Base-by-base conservation (phyloP, 768 basidiomycete genomes). In the Rhodotorula graminis region DNA sequence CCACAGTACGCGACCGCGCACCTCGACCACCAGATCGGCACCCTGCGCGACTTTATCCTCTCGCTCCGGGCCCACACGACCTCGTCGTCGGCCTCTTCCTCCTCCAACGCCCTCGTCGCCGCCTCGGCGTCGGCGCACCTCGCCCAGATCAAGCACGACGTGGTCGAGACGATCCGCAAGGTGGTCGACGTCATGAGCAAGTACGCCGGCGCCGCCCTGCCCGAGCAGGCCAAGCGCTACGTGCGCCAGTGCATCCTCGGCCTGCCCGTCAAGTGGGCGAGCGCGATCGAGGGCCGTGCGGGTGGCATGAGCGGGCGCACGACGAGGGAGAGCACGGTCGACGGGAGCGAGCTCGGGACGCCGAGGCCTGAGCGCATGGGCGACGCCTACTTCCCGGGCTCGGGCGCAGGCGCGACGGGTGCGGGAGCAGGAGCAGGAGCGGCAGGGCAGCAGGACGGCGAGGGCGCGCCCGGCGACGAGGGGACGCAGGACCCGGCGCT, bases 161-260 rank as follows among this genome's bases (percentile, higher is more conserved):
- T 95, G 49, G 89, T 94, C n/a, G 86, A 89, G 57, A 95, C 93
- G 42, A 88, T 95, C 67, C 87, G 91, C 49, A 89, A 92, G 78
- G 92, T 92, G 27, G 92, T 95, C 23, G 90, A 91, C 69, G 89
- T 94, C 25, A 88, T 94, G 27, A 87, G 86, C 69, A 89, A 88
- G 71, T 92, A 93, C 74, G 90, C 92, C 0, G 93, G 93, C 18
- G 86, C 89, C 0, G 90, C 92, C 0, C 84, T 95, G 12, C 92
- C 91, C 0, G 93, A 92, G 79, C 92, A 89, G 14, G 92, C 92
- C 0, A 85, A 88, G 49, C 81, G 83, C 3, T 86, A 87, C 31
- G 91, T 93, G 47, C 83, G 90, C 19, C 85, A 86, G 0, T 90
- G 91, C 78, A 90, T 94, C 55, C 82, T 94, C 23, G 85, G 86